Conservation (phyloP, 768 basidiomycete genomes). For the Cantharellus cinnabarinus region DNA sequence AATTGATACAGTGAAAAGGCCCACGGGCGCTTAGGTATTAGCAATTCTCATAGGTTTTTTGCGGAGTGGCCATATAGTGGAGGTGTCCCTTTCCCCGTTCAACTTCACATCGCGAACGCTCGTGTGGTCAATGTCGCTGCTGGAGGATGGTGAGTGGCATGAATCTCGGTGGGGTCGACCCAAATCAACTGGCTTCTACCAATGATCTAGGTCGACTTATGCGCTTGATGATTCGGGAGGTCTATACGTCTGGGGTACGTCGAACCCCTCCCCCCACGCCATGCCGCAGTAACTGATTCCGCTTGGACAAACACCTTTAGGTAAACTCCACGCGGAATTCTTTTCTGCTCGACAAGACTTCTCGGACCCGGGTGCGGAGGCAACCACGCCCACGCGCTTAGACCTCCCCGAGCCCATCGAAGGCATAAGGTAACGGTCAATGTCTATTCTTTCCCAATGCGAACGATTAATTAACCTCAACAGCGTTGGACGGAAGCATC, state of each 20-base stretch:
- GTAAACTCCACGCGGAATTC: neutral
- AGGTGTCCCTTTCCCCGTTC: slow-evolving; percentile 42
- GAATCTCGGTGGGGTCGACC: neutral
- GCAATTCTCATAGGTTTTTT: neutral
- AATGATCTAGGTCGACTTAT: slow-evolving; percentile 54
- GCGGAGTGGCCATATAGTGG: slow-evolving; percentile 10
- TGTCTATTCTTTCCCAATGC: neutral
- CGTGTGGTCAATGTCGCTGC: slow-evolving; percentile 39
- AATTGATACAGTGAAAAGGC: neutral
- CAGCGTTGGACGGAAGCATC: slow-evolving; percentile 64
- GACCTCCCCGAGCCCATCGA: slow-evolving; percentile 36
- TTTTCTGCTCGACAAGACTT: slow-evolving; percentile 18
- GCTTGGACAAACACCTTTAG: too few species aligned
- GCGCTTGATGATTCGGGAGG: slow-evolving; percentile 57
- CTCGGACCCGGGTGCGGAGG: slow-evolving; percentile 29
- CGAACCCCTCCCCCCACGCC: neutral
- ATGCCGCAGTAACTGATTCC: slow-evolving; percentile 30
- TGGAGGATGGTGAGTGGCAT: slow-evolving; percentile 46
- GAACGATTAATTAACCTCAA: neutral
- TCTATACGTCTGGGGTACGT: slow-evolving; percentile 64
- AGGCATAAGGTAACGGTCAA: slow-evolving; percentile 35
- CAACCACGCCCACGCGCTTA: slow-evolving; percentile 35
- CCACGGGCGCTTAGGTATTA: neutral
- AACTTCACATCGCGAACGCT: slow-evolving; percentile 32
- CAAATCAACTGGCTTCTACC: neutral